Base-by-base conservation (phyloP, 1,139 yeast species). In the Blastobotrys elegans region DNA sequence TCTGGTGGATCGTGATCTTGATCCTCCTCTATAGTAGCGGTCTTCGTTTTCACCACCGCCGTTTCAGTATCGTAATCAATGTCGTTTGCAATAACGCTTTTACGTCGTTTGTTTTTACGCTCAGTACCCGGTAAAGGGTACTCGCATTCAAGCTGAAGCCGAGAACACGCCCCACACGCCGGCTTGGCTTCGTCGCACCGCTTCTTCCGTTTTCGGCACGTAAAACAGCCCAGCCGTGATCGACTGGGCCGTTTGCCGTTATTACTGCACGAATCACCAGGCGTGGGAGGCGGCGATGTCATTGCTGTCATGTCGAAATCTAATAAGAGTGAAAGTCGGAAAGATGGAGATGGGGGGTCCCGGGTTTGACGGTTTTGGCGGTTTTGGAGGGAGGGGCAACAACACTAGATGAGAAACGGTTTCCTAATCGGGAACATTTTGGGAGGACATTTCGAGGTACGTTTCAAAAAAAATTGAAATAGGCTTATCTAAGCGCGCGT, bases 171-270 rank as follows among this genome's bases (percentile, higher is more conserved):
- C 0, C 69, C 61, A 58, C 92, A 84, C 2, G 61, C 59, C 2
- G 92, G 92, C 49, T 71, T 72, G 0, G 62, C 62, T 60, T 84
- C 92, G 58, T 83, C 80, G 58, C 92, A 84, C 55, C 86, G 77
- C 63, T 84, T 84, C 58, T 84, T 84, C 36, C 92, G 67, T 41
- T 75, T 72, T 50, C 87, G 78, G 58, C 92, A 84, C 0, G 89
- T 82, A 40, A 82, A 65, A 61, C 92, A 84, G 0, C 92, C 92
- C 54, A 71, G 71, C 45, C 71, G 60, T n/a, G 70, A 64, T 27
- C 70, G 39, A n/a, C n/a, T n/a, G 2, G 46, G 40, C 29, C 46
- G 27, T 29, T 43, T 43, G 36, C 32, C 6, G 8, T 14, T 17
- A 21, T 27, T 37, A 16, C n/a, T 33, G 21, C 21, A 2, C 17